Base-by-base conservation (phyloP, 208 protist genomes). In the Jaenimonas drosophilae region DNA sequence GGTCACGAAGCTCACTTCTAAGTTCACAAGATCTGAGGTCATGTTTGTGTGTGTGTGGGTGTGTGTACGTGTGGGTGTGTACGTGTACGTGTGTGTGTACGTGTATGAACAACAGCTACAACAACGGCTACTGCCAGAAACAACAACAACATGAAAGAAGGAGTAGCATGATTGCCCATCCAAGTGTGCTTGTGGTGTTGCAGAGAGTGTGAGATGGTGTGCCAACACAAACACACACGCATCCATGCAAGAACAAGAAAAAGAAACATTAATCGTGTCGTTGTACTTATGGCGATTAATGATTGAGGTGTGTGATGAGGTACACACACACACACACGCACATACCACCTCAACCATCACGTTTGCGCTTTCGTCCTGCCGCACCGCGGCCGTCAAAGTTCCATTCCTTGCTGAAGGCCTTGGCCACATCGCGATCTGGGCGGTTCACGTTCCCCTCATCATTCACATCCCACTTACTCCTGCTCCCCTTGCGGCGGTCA, bases 1-100 rank as follows among this genome's bases (percentile, higher is more conserved):
- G 3, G 78, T 76, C 25, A 75, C 41, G 56, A 89, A 86, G 51
- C 58, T 54, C 14, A 85, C 76, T 12, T 88, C 78, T 7, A 88
- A 29, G 27, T 29, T 40, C 11, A 88, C 64, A n/a, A 47, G 47
- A 3, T 48, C 16, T 31, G 19, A 49, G 4, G 14, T 16, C 3
- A 25, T 41, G 14, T 51, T 24, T 3, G 21, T 19, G 52, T 40
- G 4, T 53, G 28, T 48, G 23, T 49, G 20, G 7, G 32, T 21
- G 4, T 40, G n/a, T 45, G 25, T 5, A 14, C 12, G 37, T 36
- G 50, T 30, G 50, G 20, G 4, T 53, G 28, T 48, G 23, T 49
- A 17, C 5, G 32, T 21, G 4, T 40, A 12, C 21, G 29, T 17
- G 23, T 11, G 31, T 42, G 53, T 17, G 12, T 14, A 34, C 29